Evolutionary conservation across 805 yeast genomes (phyloP).

Genomic region (Lachancea sp.): DNA sequence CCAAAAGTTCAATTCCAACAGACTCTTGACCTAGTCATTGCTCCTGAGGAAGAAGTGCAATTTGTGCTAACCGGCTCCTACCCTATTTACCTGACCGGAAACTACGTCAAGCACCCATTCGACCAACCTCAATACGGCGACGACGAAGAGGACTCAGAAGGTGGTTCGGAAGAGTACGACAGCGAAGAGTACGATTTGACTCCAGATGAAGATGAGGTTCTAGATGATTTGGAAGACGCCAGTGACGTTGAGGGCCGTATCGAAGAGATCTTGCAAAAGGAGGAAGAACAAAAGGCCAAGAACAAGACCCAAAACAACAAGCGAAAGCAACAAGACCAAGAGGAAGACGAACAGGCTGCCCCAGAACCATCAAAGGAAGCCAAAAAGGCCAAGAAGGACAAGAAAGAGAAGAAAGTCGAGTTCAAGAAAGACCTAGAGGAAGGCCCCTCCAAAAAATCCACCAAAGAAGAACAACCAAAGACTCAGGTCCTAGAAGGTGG

Average conservation of each 20-base stretch:
- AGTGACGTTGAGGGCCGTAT: conserved; percentile 68
- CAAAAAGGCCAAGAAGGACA: conserved; percentile 23
- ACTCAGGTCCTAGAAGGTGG: conserved; percentile 88
- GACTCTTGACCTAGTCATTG: conserved; percentile 79
- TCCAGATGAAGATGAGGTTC: conserved; percentile 45
- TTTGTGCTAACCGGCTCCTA: conserved; percentile 96
- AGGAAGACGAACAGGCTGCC: conserved; percentile 37
- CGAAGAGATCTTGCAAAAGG: conserved; percentile 66
- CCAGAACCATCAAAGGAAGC: conserved; percentile 24
- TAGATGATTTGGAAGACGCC: conserved; percentile 54
- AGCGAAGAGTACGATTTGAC: conserved; percentile 37
- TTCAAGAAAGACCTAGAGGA: conserved; percentile 88
- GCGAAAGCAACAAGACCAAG: conserved; percentile 30
- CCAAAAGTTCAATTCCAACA: conserved; percentile 86
- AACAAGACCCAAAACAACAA: conserved; percentile 26
- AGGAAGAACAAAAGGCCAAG: conserved; percentile 37
- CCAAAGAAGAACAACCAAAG: conserved; percentile 47
- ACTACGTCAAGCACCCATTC: conserved; percentile 92
- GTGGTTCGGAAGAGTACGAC: conserved; percentile 46
- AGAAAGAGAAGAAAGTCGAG: conserved; percentile 68
- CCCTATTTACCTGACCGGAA: conserved; percentile 87
- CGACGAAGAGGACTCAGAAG: conserved; percentile 41
- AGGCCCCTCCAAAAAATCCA: conserved; percentile 67
- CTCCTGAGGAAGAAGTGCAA: conserved; percentile 89
- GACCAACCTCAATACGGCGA: conserved; percentile 44